Base-by-base conservation (phyloP, 2,329 filamentous ascomycete species). In the Penicillium sp. region DNA sequence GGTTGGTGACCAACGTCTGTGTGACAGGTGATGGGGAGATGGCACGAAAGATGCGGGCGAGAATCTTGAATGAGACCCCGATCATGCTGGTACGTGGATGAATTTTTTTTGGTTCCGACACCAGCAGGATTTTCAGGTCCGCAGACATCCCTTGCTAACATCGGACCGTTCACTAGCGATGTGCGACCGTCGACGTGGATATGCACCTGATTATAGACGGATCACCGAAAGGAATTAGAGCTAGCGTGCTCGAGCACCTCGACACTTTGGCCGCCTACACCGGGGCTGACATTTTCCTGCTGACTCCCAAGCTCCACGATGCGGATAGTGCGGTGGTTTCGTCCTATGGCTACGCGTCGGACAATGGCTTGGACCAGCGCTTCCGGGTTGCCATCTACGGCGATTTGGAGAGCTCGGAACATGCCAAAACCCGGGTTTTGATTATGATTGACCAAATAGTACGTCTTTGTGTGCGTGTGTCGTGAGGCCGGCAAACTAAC, bases 361-460 rank as follows among this genome's bases (percentile, higher is more conserved):
- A 94, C 69, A 90, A 90, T 66, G 89, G 91, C 68, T 80, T 88
- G 68, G 93, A 97, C 74, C 90, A 94, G 75, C 87, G 93, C 67
- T 92, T 95, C 81, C 88, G 93, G 71, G 89, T 97, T 60, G 90
- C 91, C 67, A 95, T 99, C 64, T 99, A 94, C 69, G 93, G 94
- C 54, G 94, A 99, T 73, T 89, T 94, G 76, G 87, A 97, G 78
- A 96, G 92, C 65, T 89, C 91, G 29, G 94, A 99, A 76, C 93
- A 97, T 77, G 94, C 94, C 55, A 99, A 99, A 82, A 96, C 93
- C 19, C 86, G 94, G 64, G 88, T 97, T 41, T 80, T 99, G 74
- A 96, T 97, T 75, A 94, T 97, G 82, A 97, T 99, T 72, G 94
- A 99, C 75, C 91, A 92, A 77, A 86, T 96, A 79, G 90, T 94